Conservation (phyloP, 768 basidiomycete genomes). For the Lactarius hengduanensis region DNA sequence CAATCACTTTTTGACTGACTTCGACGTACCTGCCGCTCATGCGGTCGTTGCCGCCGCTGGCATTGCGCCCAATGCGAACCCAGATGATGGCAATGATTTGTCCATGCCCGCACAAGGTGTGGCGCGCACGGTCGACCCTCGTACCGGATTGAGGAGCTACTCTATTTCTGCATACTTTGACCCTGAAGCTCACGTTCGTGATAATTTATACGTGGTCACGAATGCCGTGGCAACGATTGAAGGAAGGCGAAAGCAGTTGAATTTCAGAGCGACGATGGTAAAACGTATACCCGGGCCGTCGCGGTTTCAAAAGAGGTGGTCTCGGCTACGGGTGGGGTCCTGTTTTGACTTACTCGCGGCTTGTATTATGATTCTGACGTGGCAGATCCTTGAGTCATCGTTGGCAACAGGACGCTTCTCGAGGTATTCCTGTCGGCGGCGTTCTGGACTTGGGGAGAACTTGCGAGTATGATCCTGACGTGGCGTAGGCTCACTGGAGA, state of each 20-base stretch:
- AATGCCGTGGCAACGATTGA: slow-evolving; percentile 18
- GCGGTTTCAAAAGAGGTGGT: slow-evolving; percentile 23
- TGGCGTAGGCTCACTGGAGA: slow-evolving; percentile 24
- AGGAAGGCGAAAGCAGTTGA: slow-evolving; percentile 23
- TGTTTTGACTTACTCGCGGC: background rate
- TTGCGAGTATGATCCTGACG: slow-evolving; percentile 12
- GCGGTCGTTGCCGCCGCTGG: slow-evolving; percentile 17
- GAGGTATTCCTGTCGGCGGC: slow-evolving; percentile 22
- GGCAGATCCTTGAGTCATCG: slow-evolving; percentile 28
- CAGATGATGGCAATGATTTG: slow-evolving; percentile 24
- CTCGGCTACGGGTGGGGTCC: slow-evolving; percentile 19
- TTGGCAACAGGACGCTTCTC: slow-evolving; percentile 23
- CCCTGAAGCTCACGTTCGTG: slow-evolving; percentile 11
- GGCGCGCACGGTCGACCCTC: slow-evolving; percentile 23
- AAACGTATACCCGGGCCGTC: slow-evolving; percentile 11
- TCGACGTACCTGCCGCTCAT: slow-evolving; percentile 27
- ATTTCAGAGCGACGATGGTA: slow-evolving; percentile 20
- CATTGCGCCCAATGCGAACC: slow-evolving; percentile 23
- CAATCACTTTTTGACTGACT: slow-evolving; percentile 23
- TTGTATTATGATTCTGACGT: background rate
- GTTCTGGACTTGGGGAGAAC: slow-evolving; percentile 27
- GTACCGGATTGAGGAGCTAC: slow-evolving; percentile 23
- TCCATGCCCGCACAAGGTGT: slow-evolving; percentile 26
- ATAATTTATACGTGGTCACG: slow-evolving; percentile 21
- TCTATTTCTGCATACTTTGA: slow-evolving; percentile 26